These are phyloP conservation scores for Mycena alexandri DNA, from an alignment of 768 basidiomycete species.

Conservation along the genomic window DNA sequence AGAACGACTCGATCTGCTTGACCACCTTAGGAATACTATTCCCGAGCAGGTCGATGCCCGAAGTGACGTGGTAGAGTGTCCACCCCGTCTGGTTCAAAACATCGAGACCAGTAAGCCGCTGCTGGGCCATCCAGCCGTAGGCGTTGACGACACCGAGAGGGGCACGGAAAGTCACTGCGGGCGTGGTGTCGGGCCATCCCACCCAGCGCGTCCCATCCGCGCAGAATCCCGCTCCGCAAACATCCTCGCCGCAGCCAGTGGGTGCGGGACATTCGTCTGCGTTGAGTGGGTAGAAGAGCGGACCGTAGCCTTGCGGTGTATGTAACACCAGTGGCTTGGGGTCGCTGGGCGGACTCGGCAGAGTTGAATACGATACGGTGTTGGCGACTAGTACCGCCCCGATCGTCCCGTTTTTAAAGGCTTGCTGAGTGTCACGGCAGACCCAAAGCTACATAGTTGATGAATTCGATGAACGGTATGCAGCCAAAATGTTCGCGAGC, in stretches of 20 bases:
- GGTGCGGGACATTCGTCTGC: conserved; percentile 26
- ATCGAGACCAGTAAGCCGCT: conserved; percentile 24
- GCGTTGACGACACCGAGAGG: conserved; percentile 4
- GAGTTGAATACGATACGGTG: conserved; percentile 20
- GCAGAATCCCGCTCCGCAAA: conserved; percentile 17
- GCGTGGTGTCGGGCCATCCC: conserved; percentile 34
- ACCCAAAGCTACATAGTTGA: conserved; percentile 25
- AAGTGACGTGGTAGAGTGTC: conserved; percentile 21
- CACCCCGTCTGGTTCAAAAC: conserved; percentile 13
- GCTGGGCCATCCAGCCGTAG: conserved; percentile 21
- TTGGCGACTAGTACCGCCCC: conserved; percentile 19
- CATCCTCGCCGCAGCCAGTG: conserved; percentile 18
- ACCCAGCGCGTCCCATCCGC: conserved; percentile 29
- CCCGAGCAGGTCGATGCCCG: not conserved
- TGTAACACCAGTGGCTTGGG: not conserved
- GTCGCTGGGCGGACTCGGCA: conserved; percentile 5
- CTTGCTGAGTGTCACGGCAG: conserved; percentile 33
- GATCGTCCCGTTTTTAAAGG: conserved; percentile 8
- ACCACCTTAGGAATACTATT: conserved; percentile 1
- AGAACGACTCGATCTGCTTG: conserved; percentile 11
- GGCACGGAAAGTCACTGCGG: conserved; percentile 14
- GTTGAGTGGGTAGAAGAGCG: conserved; percentile 27
- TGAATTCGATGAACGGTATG: not conserved
- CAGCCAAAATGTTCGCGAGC: not conserved
- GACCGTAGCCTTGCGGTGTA: conserved; percentile 24